Conservation (phyloP, 2,329 filamentous ascomycete species). For the Penicillium thymicola region DNA sequence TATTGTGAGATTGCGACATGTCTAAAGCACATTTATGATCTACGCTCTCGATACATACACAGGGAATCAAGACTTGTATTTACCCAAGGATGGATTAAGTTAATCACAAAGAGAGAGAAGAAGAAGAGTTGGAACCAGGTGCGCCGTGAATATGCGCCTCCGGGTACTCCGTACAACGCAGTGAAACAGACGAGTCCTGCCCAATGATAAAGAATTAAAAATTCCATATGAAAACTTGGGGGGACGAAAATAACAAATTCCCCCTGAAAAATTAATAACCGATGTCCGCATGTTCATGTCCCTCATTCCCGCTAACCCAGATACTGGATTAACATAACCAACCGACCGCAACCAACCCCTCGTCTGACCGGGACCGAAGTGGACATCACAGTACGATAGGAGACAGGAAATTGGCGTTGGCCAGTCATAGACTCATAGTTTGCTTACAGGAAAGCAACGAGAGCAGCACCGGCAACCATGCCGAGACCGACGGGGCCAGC, state of each 20-base stretch:
- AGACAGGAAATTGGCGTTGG: neutral
- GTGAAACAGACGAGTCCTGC: conserved; percentile 3
- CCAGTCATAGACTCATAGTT: neutral
- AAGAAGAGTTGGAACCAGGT: conserved; percentile 6
- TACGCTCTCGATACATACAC: neutral
- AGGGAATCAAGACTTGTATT: conserved; percentile 3
- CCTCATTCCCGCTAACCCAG: conserved; percentile 11
- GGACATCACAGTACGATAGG: neutral
- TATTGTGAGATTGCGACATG: neutral
- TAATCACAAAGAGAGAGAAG: conserved; percentile 9
- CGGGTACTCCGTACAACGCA: neutral
- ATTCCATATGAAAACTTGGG: conserved; percentile 9
- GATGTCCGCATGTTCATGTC: conserved; percentile 20
- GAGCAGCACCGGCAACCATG: conserved; percentile 41
- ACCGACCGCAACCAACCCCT: neutral
- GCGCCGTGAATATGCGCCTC: conserved; percentile 14
- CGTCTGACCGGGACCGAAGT: neutral
- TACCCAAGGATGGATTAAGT: conserved; percentile 11
- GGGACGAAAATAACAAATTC: neutral
- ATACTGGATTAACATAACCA: neutral
- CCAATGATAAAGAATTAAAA: conserved; percentile 14
- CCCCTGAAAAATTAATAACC: neutral
- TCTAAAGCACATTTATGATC: neutral
- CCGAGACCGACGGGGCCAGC: conserved; percentile 37
- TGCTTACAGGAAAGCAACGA: conserved; percentile 44